These are phyloP conservation scores for Sungouiozyma ichnusensis DNA, from an alignment of 805 yeast species.

Conservation along the genomic window DNA sequence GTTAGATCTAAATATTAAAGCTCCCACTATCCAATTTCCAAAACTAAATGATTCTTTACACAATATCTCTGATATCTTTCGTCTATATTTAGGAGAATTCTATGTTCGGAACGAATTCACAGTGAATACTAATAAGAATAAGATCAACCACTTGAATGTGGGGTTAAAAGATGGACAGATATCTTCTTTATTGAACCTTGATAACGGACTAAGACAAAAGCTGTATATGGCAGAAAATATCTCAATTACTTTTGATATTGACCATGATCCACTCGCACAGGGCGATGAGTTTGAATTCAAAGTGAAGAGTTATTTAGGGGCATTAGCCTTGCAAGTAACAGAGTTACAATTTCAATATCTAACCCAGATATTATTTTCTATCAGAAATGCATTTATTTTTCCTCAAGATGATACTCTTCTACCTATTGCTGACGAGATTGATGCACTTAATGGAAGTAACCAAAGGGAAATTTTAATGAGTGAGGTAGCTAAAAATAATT, in stretches of 20 bases:
- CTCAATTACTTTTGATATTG: slow-evolving; percentile 50
- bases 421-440: background rate
- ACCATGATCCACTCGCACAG: slow-evolving; percentile 37
- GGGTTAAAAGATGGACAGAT: slow-evolving; percentile 67
- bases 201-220: slow-evolving; percentile 36
- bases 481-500: background rate
- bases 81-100: slow-evolving; percentile 74
- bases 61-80: slow-evolving; percentile 46
- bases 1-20: slow-evolving; percentile 59
- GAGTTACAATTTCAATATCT: slow-evolving; percentile 61
- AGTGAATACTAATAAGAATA: slow-evolving; percentile 15
- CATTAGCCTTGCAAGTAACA: slow-evolving; percentile 45
- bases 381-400: slow-evolving; percentile 44
- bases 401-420: slow-evolving; percentile 17
- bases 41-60: slow-evolving; percentile 35
- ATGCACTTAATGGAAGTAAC: background rate
- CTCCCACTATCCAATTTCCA: slow-evolving; percentile 83
- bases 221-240: slow-evolving; percentile 57
- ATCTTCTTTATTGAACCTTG: slow-evolving; percentile 48
- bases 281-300: slow-evolving; percentile 38
- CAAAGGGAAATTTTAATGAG: background rate
- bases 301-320: slow-evolving; percentile 46
- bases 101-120: slow-evolving; percentile 54
- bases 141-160: slow-evolving; percentile 47
- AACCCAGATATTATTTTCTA: slow-evolving; percentile 41